These are phyloP conservation scores for Phytophthora parvispora DNA, from an alignment of 352 stramenopile genomes.

Conservation along the genomic window DNA sequence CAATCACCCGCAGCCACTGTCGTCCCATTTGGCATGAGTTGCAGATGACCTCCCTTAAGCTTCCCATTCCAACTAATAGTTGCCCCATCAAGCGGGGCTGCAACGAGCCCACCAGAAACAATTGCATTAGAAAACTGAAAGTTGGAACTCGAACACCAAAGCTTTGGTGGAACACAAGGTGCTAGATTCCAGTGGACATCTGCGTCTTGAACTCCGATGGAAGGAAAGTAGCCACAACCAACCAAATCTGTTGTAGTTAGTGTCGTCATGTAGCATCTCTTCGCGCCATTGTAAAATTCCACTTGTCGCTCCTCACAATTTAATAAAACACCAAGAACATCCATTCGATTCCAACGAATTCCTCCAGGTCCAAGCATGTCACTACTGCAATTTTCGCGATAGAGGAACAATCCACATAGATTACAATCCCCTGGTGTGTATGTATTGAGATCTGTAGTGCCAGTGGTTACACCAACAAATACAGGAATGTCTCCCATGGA, in stretches of 20 bases:
- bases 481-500: conserved; percentile 62
- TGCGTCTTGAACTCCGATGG: conserved; percentile 65
- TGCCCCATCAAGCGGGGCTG: conserved; percentile 63
- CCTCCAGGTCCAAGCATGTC: conserved; percentile 21
- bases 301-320: conserved; percentile 74
- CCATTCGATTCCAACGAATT: conserved; percentile 44
- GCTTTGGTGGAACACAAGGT: conserved; percentile 61
- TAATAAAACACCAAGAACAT: conserved; percentile 65
- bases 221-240: conserved; percentile 53
- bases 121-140: conserved; percentile 71
- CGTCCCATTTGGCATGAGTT: conserved; percentile 58
- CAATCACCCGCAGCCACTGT: conserved; percentile 68
- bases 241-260: conserved; percentile 30
- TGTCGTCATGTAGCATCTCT: conserved; percentile 40
- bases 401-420: conserved; percentile 47
- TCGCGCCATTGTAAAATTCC: conserved; percentile 64
- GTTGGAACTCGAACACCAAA: conserved; percentile 58
- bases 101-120: conserved; percentile 74
- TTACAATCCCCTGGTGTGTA: conserved; percentile 23
- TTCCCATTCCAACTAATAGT: conserved; percentile 75
- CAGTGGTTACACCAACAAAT: conserved; percentile 76
- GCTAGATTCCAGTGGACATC: conserved; percentile 78
- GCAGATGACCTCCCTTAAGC: conserved; percentile 58
- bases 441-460: conserved; percentile 70
- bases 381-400: conserved; percentile 36